Percentiles rank a stretch among this genome's conserved stretches.
Evolutionary conservation across 2,329 filamentous ascomycete genomes (phyloP).

Genomic region (Didymosphaeria variabile): DNA sequence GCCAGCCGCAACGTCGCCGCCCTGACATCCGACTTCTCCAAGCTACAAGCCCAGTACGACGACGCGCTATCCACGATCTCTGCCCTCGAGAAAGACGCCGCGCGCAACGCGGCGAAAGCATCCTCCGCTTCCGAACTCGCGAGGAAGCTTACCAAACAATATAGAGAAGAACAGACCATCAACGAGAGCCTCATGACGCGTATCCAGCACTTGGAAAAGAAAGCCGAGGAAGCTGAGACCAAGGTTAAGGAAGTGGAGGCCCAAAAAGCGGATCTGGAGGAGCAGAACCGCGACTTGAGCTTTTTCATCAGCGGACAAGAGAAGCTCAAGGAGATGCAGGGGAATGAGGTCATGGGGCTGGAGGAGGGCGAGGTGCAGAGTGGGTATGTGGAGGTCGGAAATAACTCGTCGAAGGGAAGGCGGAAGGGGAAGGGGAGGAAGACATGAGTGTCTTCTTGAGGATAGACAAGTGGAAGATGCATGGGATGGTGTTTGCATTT

Average conservation of each 20-base stretch:
- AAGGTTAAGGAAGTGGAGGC: conserved; percentile 52
- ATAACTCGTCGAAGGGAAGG: conserved; percentile 31
- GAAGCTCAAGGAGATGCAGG: conserved; percentile 76
- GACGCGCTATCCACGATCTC: conserved; percentile 66
- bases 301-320: conserved; percentile 89
- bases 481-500: conserved; percentile 10
- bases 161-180: conserved; percentile 87
- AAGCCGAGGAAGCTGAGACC: conserved; percentile 64
- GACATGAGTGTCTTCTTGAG: conserved; percentile 13
- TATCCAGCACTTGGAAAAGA: conserved; percentile 74
- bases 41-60: conserved; percentile 64
- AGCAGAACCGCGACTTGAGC: conserved; percentile 85
- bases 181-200: conserved; percentile 81
- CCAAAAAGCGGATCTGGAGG: conserved; percentile 76
- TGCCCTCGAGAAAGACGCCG: conserved; percentile 75
- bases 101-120: conserved; percentile 63
- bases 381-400: conserved; percentile 42
- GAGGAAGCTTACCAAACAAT: conserved; percentile 75
- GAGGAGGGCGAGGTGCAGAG: conserved; percentile 69
- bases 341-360: conserved; percentile 73
- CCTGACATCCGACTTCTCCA: conserved; percentile 60
- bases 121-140: conserved; percentile 79
- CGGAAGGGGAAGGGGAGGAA: conserved; percentile 42
- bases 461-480: not conserved
- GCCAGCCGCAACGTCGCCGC: conserved; percentile 62